Base-by-base conservation (phyloP, 2,329 filamentous ascomycete genomes). In the Ophiostoma fasciatum region DNA sequence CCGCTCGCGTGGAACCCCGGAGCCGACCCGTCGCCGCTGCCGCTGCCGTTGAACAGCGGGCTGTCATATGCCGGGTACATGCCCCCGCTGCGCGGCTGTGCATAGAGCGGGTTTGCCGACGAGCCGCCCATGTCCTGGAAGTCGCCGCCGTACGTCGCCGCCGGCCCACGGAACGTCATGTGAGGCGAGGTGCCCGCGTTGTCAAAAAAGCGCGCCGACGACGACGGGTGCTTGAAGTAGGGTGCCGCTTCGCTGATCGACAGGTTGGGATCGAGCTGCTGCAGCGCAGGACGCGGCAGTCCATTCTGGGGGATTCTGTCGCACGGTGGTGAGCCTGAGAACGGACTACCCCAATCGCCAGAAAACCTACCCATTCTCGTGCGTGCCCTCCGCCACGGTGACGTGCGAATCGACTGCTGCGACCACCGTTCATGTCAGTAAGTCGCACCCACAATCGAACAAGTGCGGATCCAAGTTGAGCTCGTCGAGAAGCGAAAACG, bases 1-100 rank as follows among this genome's bases (percentile, higher is more conserved):
- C 50, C 47, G 3, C 11, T 10, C 3, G 49, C 42, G n/a, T 51
- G 47, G 35, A 55, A 58, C 4, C 45, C 28, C 10, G 39, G 36
- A 1, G 46, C 31, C 1, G 38, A 17, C 2, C 45, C 22, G 28
- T 52, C 53, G 8, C 40, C 31, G 5, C 49, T 46, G n/a, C 21
- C 14, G 12, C n/a, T 31, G 14, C 18, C 20, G 18, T 19, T 20
- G 23, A 40, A 42, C 28, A 45, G 35, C 2, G 37, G 36, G 17
- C 18, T 31, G n/a, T 55, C 51, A 14, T 51, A 48, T n/a, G 48
- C 47, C 11, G 46, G 46, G 38, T 51, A 52, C 23, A 43, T 40
- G 11, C 20, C 26, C 3, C 18, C 20, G n/a, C 10, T 37, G 1
- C 42, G 36, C 3, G 38, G 31, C 21, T 47, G 45, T 2, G 41